Base-by-base conservation (phyloP, 2,329 filamentous ascomycete species). In the Aspergillus latus region DNA sequence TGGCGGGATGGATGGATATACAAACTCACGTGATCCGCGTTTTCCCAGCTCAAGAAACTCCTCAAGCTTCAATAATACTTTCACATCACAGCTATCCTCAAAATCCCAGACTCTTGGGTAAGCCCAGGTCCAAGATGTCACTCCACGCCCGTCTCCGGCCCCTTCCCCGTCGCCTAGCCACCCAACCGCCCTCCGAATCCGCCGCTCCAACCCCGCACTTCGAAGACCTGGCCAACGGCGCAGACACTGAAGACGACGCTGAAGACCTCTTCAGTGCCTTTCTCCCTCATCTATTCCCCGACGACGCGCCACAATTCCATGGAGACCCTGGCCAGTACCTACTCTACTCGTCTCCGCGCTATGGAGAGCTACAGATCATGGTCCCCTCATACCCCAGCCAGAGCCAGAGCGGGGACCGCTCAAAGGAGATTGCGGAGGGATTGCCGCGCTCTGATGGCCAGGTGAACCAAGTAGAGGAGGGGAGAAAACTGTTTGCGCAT, bases 401-500 rank as follows among this genome's bases (percentile, higher is more conserved):
- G 46, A 64, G 61, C 55, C 58, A 65, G 3, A 61, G 64, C 13
- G 60, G 58, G 11, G 47, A 51, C 5, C 60, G 66, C 9, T 30
- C 37, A 15, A 16, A 16, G 28, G 64, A 64, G 45, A 50, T 52
- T 10, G 61, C 50, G 3, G 58, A 58, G 8, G 64, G 57, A 5
- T 42, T 55, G 30, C 34, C 49, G 13, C 51, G 55, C 21, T 6
- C 49, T 29, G 58, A 62, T 11, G 57, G 44, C 2, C 36, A 43
- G 5, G 48, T 48, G 11, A 66, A 64, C 34, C 30, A 61, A 9
- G 64, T 69, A 3, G 80, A 84, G 52, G 74, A 78, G 50, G 76
- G 79, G 40, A 63, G 83, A 50, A 72, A 70, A 49, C 77, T 85
- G 36, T 85, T 84, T 70, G 82, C 82, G 34, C 83, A 86, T 68